These are phyloP conservation scores for Castanea sativa DNA, from an alignment of 306 rosid genomes.

Conservation along the genomic window DNA sequence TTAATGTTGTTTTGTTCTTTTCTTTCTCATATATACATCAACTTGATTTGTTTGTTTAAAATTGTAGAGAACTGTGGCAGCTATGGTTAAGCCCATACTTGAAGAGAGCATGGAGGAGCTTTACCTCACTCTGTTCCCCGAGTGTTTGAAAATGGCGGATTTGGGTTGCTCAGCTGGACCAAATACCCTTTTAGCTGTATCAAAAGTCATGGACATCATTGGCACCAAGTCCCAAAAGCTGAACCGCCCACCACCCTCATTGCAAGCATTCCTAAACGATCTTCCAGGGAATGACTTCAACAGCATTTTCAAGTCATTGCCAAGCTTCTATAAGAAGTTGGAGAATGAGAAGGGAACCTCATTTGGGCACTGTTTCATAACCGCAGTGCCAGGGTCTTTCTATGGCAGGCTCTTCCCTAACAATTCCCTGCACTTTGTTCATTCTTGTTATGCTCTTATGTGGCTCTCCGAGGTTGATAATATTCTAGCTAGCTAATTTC, in stretches of 20 bases:
- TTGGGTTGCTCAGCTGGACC: constrained; percentile 43
- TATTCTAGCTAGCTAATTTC: no score
- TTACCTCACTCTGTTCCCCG: not conserved
- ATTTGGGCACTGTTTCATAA: constrained; percentile 31
- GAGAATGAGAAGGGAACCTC: not conserved
- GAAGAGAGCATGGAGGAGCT: constrained; percentile 21
- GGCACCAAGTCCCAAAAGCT: no score
- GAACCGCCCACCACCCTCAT: not conserved
- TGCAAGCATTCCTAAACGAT: constrained; percentile 28
- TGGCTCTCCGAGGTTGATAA: no score
- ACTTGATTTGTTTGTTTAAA: no score
- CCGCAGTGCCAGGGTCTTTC: constrained; percentile 51
- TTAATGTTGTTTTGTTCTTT: not conserved
- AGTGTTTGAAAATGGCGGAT: constrained; percentile 41
- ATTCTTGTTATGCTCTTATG: constrained; percentile 30
- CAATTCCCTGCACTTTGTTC: constrained; percentile 34
- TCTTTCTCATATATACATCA: not conserved
- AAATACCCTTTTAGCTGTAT: no score
- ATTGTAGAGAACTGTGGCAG: no score
- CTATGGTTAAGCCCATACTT: constrained; percentile 10
- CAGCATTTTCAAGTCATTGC: constrained; percentile 29
- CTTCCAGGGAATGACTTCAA: constrained; percentile 28
- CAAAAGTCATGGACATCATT: no score
- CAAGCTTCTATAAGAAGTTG: constrained; percentile 23
- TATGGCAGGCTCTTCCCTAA: constrained; percentile 49